These are phyloP conservation scores for Mycosphaerelloides madeirae DNA, from an alignment of 2,329 filamentous ascomycete species.

Conservation along the genomic window DNA sequence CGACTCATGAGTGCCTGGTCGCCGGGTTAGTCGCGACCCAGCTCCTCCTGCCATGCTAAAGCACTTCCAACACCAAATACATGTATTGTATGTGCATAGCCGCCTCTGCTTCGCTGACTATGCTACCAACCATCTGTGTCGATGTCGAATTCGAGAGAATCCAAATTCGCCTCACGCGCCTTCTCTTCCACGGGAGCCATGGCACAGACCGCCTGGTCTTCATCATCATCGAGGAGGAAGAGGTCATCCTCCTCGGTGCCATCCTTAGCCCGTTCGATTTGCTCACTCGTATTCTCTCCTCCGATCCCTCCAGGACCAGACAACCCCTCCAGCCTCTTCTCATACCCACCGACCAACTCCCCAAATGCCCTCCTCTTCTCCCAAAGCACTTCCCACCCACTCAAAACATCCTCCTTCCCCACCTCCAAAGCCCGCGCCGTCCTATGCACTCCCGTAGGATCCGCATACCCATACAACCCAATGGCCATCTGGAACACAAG, in stretches of 20 bases:
- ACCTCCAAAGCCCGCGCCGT: conserved; percentile 8
- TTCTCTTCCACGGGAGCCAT: conserved; percentile 6
- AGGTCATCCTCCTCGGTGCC: background rate
- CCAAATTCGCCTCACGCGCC: conserved; percentile 6
- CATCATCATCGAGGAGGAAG: background rate
- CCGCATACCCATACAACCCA: background rate
- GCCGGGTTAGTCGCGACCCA: too few relatives aligned
- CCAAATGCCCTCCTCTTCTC: conserved; percentile 8
- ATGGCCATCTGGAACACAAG: background rate
- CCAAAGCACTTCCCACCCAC: conserved; percentile 14
- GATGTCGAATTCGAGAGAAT: conserved; percentile 13
- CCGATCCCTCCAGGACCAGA: conserved; percentile 1
- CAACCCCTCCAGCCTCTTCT: conserved; percentile 4
- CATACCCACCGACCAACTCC: conserved; percentile 12
- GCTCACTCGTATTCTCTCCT: background rate
- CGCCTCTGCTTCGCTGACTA: too few relatives aligned
- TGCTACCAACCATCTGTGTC: too few relatives aligned
- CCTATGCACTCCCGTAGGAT: background rate
- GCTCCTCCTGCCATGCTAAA: too few relatives aligned
- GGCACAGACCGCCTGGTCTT: background rate
- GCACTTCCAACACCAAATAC: too few relatives aligned
- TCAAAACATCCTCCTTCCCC: conserved; percentile 7
- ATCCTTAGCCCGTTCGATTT: background rate
- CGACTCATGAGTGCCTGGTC: too few relatives aligned
- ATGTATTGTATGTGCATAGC: too few relatives aligned